These are phyloP conservation scores for Astragalus membranaceus DNA, from an alignment of 306 rosid genomes.

Conservation along the genomic window DNA sequence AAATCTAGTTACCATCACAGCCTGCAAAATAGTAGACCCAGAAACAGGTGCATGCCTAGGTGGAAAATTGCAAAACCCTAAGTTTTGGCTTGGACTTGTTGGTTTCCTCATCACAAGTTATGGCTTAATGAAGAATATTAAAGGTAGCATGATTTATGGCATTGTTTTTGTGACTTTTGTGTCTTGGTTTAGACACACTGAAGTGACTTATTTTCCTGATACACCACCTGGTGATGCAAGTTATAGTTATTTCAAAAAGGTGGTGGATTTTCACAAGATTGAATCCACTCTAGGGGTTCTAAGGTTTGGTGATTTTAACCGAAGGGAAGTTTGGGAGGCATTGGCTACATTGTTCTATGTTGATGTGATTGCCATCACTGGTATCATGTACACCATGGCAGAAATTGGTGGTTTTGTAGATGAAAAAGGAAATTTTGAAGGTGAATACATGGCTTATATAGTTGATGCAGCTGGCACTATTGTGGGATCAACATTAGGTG, in stretches of 20 bases:
- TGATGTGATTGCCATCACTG: constrained; percentile 77
- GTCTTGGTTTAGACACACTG: constrained; percentile 80
- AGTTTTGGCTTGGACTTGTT: constrained; percentile 62
- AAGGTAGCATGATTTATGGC: constrained; percentile 90
- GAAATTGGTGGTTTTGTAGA: constrained; percentile 66
- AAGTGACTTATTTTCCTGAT: constrained; percentile 67
- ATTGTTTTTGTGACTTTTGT: constrained; percentile 61
- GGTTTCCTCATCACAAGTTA: constrained; percentile 62
- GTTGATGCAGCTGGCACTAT: constrained; percentile 75
- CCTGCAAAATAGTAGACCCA: constrained; percentile 48
- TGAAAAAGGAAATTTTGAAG: constrained; percentile 75
- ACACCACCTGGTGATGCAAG: constrained; percentile 52
- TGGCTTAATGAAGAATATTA: constrained; percentile 62
- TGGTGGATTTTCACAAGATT: constrained; percentile 69
- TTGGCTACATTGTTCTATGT: constrained; percentile 73
- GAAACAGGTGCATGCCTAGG: constrained; percentile 72
- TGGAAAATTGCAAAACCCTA: constrained; percentile 61
- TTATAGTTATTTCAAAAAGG: constrained; percentile 56
- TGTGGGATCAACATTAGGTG: constrained; percentile 61
- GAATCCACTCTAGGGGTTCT: constrained; percentile 64
- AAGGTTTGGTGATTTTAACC: constrained; percentile 54
- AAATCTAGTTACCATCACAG: constrained; percentile 61
- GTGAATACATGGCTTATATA: constrained; percentile 76
- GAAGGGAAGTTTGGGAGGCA: constrained; percentile 65
- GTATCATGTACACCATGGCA: constrained; percentile 79